phyloP scores from a whole-genome alignment of 2,329 filamentous ascomycete species.

The Septoria linicola region DNA sequence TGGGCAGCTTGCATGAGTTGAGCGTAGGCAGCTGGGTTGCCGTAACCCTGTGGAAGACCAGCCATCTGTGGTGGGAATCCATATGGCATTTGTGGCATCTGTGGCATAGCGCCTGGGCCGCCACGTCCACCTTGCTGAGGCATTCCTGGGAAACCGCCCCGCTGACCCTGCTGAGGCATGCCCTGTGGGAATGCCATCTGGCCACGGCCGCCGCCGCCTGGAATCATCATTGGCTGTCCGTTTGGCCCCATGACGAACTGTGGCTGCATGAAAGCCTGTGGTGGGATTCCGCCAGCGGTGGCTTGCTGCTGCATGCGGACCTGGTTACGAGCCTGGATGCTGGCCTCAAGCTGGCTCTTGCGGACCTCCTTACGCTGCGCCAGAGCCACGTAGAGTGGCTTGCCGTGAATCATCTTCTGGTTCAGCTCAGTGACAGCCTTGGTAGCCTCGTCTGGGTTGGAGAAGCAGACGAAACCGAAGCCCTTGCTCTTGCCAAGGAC shows the following conservation, averaged over 20 bases:
- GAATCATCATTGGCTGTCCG: constrained; percentile 67
- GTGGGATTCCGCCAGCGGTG: constrained; percentile 76
- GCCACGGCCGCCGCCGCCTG: constrained; percentile 53
- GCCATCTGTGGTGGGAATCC: constrained; percentile 66
- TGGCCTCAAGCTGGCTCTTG: constrained; percentile 98
- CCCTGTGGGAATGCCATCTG: constrained; percentile 61
- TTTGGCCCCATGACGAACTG: constrained; percentile 85
- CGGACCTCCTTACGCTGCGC: constrained; percentile 99
- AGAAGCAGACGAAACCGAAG: constrained; percentile 99
- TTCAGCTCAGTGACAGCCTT: constrained; percentile 99
- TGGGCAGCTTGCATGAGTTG: constrained; percentile 68
- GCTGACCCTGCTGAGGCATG: constrained; percentile 69
- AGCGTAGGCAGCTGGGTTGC: constrained; percentile 65
- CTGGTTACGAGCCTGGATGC: constrained; percentile 98
- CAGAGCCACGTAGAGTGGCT: constrained; percentile 95
- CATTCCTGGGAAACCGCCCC: constrained; percentile 82
- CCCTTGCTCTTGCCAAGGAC: constrained; percentile 96
- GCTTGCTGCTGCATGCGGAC: constrained; percentile 97
- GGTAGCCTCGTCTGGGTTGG: constrained; percentile 97
- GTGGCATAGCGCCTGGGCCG: constrained; percentile 70
- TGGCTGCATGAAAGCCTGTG: constrained; percentile 66
- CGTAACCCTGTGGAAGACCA: constrained; percentile 73
- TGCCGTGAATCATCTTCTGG: constrained; percentile 96
- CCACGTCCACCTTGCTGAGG: constrained; percentile 83
- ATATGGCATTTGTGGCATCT: constrained; percentile 85